These are phyloP conservation scores for Yamadazyma laniorum DNA, from an alignment of 805 yeast species.

Conservation along the genomic window DNA sequence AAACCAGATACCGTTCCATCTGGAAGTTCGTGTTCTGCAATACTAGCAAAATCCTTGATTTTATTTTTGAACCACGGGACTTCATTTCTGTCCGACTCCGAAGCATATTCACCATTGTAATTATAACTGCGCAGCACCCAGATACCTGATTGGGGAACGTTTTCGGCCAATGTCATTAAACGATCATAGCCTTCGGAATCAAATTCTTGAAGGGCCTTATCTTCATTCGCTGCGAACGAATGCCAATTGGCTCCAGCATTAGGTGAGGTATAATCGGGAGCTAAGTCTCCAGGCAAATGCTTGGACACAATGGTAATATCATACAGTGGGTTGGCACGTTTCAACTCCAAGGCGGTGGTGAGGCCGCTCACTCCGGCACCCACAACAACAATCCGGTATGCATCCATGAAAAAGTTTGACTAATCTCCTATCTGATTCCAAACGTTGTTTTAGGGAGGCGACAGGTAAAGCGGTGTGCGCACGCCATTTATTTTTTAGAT, in stretches of 20 bases:
- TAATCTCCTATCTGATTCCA: too few relatives aligned
- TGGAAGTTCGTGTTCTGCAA: conserved; percentile 38
- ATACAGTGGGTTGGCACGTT: conserved; percentile 17
- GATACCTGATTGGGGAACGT: conserved; percentile 52
- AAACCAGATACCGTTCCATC: conserved; percentile 44
- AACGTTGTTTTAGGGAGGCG: too few relatives aligned
- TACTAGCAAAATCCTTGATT: conserved; percentile 38
- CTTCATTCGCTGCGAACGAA: conserved; percentile 50
- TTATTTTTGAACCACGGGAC: conserved; percentile 46
- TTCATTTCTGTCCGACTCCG: not conserved
- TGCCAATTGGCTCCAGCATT: conserved; percentile 75
- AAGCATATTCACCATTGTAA: conserved; percentile 4
- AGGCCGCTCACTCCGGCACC: conserved; percentile 42
- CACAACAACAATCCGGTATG: conserved; percentile 16
- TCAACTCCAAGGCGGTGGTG: conserved; percentile 33
- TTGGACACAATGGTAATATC: conserved; percentile 32
- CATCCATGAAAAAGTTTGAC: not conserved
- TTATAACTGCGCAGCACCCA: conserved; percentile 15
- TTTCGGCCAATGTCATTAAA: conserved; percentile 45
- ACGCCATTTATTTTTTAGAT: too few relatives aligned
- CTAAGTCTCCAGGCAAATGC: conserved; percentile 54
- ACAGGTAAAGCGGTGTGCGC: too few relatives aligned
- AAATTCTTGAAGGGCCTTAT: conserved; percentile 33
- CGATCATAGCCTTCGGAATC: conserved; percentile 51
- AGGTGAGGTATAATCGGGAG: conserved; percentile 58